Percentiles rank a stretch among this genome's conserved stretches.
These are phyloP conservation scores for Tephrocybe sp. DNA, from an alignment of 768 basidiomycete genomes.

Conservation along the genomic window DNA sequence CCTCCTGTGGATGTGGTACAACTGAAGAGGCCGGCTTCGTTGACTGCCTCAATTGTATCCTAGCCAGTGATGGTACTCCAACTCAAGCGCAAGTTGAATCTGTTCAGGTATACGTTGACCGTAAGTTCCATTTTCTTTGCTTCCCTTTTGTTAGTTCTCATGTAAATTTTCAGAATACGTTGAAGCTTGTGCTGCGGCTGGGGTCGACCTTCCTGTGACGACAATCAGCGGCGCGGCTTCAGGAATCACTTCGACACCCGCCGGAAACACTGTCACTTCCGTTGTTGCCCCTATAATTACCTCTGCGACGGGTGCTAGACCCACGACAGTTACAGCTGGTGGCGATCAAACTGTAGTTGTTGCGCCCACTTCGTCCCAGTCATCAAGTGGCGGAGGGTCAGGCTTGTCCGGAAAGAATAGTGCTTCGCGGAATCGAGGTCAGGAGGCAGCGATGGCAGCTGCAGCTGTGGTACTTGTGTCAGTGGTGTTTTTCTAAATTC, in stretches of 20 bases:
- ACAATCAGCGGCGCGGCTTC: slow-evolving; percentile 10
- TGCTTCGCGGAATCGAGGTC: neutral
- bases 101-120: slow-evolving; percentile 5
- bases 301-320: neutral
- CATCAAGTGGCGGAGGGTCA: neutral
- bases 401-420: neutral
- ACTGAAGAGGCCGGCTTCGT: slow-evolving; percentile 7
- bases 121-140: slow-evolving; percentile 1
- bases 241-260: neutral
- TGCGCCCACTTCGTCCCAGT: neutral
- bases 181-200: slow-evolving; percentile 4
- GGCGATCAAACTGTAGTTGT: neutral
- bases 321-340: neutral
- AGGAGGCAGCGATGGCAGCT: neutral
- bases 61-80: neutral
- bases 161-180: slow-evolving; percentile 9
- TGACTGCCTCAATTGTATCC: slow-evolving; percentile 13
- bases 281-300: neutral
- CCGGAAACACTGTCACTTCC: neutral
- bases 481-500: slow-evolving; percentile 8
- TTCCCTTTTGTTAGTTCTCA: neutral
- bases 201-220: slow-evolving; percentile 11
- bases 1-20: slow-evolving; percentile 9
- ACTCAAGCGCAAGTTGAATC: neutral
- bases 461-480: slow-evolving; percentile 2